Evolutionary conservation across 768 basidiomycete species (phyloP).

Genomic region (Termitomyces sp.): DNA sequence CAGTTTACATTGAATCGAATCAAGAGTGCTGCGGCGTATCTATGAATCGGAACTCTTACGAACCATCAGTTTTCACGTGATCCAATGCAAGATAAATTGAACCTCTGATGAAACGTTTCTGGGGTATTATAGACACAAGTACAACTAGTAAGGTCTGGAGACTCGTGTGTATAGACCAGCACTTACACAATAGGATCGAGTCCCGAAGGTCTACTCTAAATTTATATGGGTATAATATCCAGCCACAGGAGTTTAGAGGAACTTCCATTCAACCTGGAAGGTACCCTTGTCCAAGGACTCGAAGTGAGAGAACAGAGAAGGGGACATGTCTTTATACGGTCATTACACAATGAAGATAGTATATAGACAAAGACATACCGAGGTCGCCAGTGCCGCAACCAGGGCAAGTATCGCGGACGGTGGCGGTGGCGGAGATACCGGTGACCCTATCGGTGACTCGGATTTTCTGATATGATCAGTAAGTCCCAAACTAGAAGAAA

Average conservation of each 20-base stretch:
- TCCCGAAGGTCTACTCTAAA: not conserved
- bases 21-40: not conserved
- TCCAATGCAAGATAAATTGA: not conserved
- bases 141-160: not conserved
- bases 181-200: not conserved
- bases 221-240: not conserved
- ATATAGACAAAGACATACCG: slow-evolving; percentile 10
- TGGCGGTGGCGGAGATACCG: slow-evolving; percentile 15
- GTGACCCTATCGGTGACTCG: slow-evolving; percentile 11
- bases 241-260: slow-evolving; percentile 1
- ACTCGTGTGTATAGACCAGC: slow-evolving; percentile 6
- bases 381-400: slow-evolving; percentile 16
- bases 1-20: not conserved
- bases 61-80: not conserved
- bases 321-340: slow-evolving; percentile 17
- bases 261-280: slow-evolving; percentile 13
- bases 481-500: not conserved
- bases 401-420: slow-evolving; percentile 18
- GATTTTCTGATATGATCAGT: slow-evolving; percentile 7
- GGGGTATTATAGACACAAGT: not conserved
- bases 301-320: slow-evolving; percentile 17
- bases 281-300: slow-evolving; percentile 10
- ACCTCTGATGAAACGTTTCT: not conserved
- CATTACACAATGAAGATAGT: not conserved
- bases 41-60: too few relatives aligned